Percentiles rank a stretch among this genome's conserved stretches.
Conservation (phyloP, 2,329 filamentous ascomycete species). For the Teratosphaeria pseudoeucalypti region DNA sequence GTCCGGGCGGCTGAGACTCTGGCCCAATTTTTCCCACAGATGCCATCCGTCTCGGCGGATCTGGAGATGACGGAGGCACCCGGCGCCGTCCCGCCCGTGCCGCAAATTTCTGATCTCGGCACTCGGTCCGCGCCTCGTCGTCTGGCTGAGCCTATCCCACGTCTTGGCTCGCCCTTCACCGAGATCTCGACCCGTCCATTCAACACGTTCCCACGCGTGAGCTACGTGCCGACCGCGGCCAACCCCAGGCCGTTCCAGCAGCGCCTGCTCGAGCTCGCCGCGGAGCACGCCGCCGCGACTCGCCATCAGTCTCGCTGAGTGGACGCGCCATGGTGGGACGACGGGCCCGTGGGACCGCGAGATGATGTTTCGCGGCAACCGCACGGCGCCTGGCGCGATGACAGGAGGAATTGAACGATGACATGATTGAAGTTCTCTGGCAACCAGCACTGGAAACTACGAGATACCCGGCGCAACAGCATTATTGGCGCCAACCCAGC, state of each 20-base stretch:
- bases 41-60: slow-evolving; percentile 19
- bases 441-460: background rate
- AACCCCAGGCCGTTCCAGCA: slow-evolving; percentile 23
- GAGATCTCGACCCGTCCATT: slow-evolving; percentile 27
- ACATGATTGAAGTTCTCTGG: background rate
- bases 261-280: slow-evolving; percentile 21
- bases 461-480: background rate
- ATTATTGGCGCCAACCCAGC: background rate
- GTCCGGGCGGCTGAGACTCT: slow-evolving; percentile 42
- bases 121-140: slow-evolving; percentile 24
- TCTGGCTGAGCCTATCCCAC: slow-evolving; percentile 31
- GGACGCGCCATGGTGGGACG: background rate
- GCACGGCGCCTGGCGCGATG: background rate
- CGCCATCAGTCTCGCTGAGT: background rate
- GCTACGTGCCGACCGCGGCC: slow-evolving; percentile 18
- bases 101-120: slow-evolving; percentile 10
- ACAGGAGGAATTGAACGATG: background rate
- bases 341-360: background rate
- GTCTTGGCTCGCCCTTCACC: slow-evolving; percentile 39
- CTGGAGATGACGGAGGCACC: slow-evolving; percentile 23
- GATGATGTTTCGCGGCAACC: background rate
- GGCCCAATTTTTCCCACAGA: slow-evolving; percentile 43
- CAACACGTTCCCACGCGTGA: slow-evolving; percentile 38
- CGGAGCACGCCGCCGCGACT: slow-evolving; percentile 6
- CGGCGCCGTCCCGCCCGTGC: background rate